These are phyloP conservation scores for Candida pseudofarinosa DNA, from an alignment of 805 yeast genomes.

Conservation along the genomic window DNA sequence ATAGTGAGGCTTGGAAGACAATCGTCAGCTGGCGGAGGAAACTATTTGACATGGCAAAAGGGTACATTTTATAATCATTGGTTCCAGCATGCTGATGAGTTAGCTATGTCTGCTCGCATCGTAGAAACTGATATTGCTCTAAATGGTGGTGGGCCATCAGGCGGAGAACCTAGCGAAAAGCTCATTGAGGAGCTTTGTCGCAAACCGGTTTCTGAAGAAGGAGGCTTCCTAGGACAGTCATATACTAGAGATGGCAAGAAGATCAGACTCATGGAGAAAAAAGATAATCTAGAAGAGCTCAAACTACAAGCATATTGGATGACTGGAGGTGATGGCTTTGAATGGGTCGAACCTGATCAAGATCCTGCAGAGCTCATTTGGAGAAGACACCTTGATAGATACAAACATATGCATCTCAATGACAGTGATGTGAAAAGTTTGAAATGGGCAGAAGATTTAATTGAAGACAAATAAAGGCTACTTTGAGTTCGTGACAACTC, in stretches of 20 bases:
- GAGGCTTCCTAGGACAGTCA: slow-evolving; percentile 30
- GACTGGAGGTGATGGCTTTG: slow-evolving; percentile 79
- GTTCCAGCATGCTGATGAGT: slow-evolving; percentile 63
- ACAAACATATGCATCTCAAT: slow-evolving; percentile 18
- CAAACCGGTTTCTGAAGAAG: slow-evolving; percentile 16
- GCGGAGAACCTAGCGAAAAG: slow-evolving; percentile 28
- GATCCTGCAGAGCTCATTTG: slow-evolving; percentile 72
- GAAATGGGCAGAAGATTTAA: slow-evolving; percentile 40
- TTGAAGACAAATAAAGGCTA: slow-evolving; percentile 14
- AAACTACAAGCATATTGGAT: slow-evolving; percentile 83
- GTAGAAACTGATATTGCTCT: slow-evolving; percentile 61
- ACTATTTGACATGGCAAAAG: slow-evolving; percentile 54
- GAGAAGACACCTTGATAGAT: slow-evolving; percentile 26
- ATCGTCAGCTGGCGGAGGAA: slow-evolving; percentile 42
- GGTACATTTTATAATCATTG: slow-evolving; percentile 64
- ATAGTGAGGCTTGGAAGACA: slow-evolving; percentile 39
- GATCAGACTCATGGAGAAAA: slow-evolving; percentile 35
- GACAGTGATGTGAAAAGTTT: slow-evolving; percentile 15
- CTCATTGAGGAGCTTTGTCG: slow-evolving; percentile 38
- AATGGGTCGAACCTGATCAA: slow-evolving; percentile 87
- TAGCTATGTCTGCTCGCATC: slow-evolving; percentile 60
- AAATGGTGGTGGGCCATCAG: slow-evolving; percentile 45
- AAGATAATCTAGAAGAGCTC: slow-evolving; percentile 60
- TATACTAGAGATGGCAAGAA: slow-evolving; percentile 33
- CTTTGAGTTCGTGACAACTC: slow-evolving; percentile 1